Conservation (phyloP, 768 basidiomycete genomes). For the Pleurotus cornucopiae region DNA sequence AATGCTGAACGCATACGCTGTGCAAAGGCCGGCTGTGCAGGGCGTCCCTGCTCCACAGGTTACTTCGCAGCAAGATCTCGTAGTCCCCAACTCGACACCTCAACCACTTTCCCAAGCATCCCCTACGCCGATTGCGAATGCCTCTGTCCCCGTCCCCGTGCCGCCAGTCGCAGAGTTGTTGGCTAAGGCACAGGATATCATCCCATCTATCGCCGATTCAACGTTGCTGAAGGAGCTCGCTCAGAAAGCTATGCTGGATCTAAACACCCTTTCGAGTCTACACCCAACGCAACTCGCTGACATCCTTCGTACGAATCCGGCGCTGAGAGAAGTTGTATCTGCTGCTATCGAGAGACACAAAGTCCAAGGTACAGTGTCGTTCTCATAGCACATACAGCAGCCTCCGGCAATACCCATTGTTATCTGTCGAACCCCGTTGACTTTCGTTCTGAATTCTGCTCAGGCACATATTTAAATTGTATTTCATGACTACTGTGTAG, state of each 20-base stretch:
- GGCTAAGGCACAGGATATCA: neutral
- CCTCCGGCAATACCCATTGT: no score
- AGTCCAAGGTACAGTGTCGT: constrained; percentile 1
- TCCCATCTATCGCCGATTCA: constrained; percentile 11
- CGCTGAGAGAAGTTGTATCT: constrained; percentile 31
- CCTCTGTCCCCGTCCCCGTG: neutral
- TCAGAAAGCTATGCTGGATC: constrained; percentile 15
- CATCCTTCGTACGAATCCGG: constrained; percentile 32
- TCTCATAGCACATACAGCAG: neutral
- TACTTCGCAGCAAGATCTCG: neutral
- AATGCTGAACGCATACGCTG: neutral
- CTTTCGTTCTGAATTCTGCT: no score
- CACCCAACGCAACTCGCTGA: constrained; percentile 33
- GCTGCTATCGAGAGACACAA: constrained; percentile 26
- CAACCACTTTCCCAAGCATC: constrained; percentile 8
- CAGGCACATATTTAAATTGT: no score
- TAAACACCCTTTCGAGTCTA: constrained; percentile 27
- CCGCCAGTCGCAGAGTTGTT: no score
- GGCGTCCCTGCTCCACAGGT: constrained; percentile 1
- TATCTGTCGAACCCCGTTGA: no score
- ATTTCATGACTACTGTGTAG: no score
- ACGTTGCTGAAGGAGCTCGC: neutral
- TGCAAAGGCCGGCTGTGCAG: neutral
- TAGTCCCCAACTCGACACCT: neutral
- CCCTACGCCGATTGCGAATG: neutral